phyloP scores from a whole-genome alignment of 495 filamentous ascomycete species.

The Penicillium nucicola region DNA sequence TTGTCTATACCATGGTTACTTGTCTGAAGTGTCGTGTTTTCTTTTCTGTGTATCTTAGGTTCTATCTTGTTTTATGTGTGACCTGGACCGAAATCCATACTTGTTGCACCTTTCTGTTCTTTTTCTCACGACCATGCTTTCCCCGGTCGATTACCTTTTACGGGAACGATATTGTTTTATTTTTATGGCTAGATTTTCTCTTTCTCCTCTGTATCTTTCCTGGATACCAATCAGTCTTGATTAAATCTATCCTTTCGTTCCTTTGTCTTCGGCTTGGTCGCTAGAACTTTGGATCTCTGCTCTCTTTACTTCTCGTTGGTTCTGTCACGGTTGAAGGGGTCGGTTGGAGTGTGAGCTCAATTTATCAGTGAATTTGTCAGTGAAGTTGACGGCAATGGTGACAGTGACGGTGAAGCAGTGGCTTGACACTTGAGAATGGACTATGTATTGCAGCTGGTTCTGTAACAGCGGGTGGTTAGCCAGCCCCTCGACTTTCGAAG shows the following conservation, averaged over 20 bases:
- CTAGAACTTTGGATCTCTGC: not conserved
- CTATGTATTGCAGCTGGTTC: not conserved
- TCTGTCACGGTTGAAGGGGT: no score
- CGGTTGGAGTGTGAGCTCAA: no score
- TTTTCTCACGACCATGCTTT: slow-evolving; percentile 2
- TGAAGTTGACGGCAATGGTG: no score
- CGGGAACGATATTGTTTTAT: slow-evolving; percentile 8
- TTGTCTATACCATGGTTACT: slow-evolving; percentile 31
- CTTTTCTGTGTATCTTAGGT: slow-evolving; percentile 46
- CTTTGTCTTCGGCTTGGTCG: not conserved
- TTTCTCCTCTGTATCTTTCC: not conserved
- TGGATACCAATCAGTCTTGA: slow-evolving; percentile 4
- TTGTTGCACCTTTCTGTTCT: slow-evolving; percentile 28
- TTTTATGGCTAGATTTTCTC: slow-evolving; percentile 2
- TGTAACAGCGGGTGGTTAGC: not conserved
- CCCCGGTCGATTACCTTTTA: slow-evolving; percentile 6
- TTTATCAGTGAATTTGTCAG: no score
- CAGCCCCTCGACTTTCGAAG: not conserved
- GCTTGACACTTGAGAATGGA: not conserved
- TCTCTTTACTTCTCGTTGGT: not conserved
- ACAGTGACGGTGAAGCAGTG: not conserved
- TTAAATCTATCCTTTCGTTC: slow-evolving; percentile 12
- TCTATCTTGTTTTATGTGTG: slow-evolving; percentile 34
- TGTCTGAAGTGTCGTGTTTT: slow-evolving; percentile 21
- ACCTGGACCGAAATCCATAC: slow-evolving; percentile 24